These are phyloP conservation scores for Hirsutella minnesotensis DNA, from an alignment of 2,329 filamentous ascomycete genomes.

Conservation along the genomic window DNA sequence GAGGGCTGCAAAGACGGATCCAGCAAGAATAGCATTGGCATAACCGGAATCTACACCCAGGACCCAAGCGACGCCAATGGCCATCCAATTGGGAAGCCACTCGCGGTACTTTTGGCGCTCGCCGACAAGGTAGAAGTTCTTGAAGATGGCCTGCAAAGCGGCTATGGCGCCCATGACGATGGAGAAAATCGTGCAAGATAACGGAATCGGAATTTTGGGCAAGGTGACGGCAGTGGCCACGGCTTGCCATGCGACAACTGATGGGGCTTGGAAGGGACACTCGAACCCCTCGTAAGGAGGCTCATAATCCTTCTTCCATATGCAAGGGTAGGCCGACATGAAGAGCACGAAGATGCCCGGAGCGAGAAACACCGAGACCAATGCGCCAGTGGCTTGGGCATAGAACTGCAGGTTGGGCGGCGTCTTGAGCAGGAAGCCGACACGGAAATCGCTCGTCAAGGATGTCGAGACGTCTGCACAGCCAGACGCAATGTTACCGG, in stretches of 20 bases:
- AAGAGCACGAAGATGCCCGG: slow-evolving; percentile 59
- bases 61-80: slow-evolving; percentile 46
- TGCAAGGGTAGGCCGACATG: slow-evolving; percentile 56
- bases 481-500: slow-evolving; percentile 44
- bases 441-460: slow-evolving; percentile 52
- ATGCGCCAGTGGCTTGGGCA: slow-evolving; percentile 49
- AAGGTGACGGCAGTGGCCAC: slow-evolving; percentile 48
- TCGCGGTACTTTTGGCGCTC: slow-evolving; percentile 38
- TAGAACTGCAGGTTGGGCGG: slow-evolving; percentile 55
- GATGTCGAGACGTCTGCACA: slow-evolving; percentile 41
- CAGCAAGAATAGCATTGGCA: slow-evolving; percentile 46
- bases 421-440: slow-evolving; percentile 54
- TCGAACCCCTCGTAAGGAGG: slow-evolving; percentile 9
- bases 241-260: slow-evolving; percentile 54
- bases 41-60: slow-evolving; percentile 41
- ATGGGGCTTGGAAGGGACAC: slow-evolving; percentile 51
- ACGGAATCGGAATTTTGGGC: slow-evolving; percentile 42
- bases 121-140: slow-evolving; percentile 42
- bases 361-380: slow-evolving; percentile 54
- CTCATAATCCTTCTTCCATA: slow-evolving; percentile 32
- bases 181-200: slow-evolving; percentile 41
- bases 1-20: slow-evolving; percentile 36
- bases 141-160: slow-evolving; percentile 36
- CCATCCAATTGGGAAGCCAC: slow-evolving; percentile 54
- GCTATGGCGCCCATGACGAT: slow-evolving; percentile 41